Percentiles rank a stretch among this genome's conserved stretches.
Evolutionary conservation across 768 basidiomycete species (phyloP).

Genomic region (Boletus pseudopeckii): DNA sequence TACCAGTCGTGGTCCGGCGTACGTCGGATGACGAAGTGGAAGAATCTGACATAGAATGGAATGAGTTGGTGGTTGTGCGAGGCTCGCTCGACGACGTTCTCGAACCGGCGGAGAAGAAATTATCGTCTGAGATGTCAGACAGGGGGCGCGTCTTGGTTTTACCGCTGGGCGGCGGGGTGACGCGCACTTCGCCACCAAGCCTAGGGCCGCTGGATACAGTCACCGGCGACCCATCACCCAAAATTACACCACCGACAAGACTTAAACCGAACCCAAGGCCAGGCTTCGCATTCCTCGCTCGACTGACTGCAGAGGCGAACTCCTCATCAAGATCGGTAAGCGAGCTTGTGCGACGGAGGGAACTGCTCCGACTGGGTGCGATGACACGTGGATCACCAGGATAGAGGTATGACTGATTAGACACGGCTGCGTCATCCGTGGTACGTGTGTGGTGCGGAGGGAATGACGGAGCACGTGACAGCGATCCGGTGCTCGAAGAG

Average conservation of each 20-base stretch:
- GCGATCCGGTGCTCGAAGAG: conserved; percentile 36
- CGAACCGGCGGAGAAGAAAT: conserved; percentile 45
- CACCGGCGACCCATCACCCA: conserved; percentile 61
- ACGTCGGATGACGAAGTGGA: conserved; percentile 30
- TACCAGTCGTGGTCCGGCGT: conserved; percentile 28
- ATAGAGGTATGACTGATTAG: conserved; percentile 63
- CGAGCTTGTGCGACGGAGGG: conserved; percentile 63
- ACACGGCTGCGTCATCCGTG: conserved; percentile 70
- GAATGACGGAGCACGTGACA: conserved; percentile 45
- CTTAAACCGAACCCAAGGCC: conserved; percentile 45
- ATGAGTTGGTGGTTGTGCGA: conserved; percentile 28
- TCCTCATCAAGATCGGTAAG: conserved; percentile 73
- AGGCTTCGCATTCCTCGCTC: conserved; percentile 39
- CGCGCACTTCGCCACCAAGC: conserved; percentile 39
- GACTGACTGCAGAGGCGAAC: conserved; percentile 43
- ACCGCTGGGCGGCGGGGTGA: conserved; percentile 45
- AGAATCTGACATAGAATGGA: conserved; percentile 34
- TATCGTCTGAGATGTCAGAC: conserved; percentile 40
- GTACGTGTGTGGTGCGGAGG: conserved; percentile 62
- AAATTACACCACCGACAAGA: conserved; percentile 37
- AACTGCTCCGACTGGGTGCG: conserved; percentile 59
- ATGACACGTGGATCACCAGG: conserved; percentile 73
- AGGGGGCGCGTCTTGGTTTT: conserved; percentile 28
- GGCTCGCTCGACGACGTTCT: conserved; percentile 31
- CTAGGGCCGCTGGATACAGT: conserved; percentile 66